These are phyloP conservation scores for Penicillium sp. DNA, from an alignment of 2,329 filamentous ascomycete genomes.

Conservation along the genomic window DNA sequence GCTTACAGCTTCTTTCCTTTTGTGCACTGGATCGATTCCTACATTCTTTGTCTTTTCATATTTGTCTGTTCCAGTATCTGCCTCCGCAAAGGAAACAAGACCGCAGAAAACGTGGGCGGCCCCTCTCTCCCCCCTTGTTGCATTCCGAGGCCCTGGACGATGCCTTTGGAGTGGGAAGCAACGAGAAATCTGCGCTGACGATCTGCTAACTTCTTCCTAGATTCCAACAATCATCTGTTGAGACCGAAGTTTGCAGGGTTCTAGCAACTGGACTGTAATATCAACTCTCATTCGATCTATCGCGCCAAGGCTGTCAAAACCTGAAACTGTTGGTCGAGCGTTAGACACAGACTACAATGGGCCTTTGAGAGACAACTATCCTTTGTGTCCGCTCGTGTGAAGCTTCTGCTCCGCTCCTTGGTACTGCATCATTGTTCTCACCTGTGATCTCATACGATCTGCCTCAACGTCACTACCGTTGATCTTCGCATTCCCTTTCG, in stretches of 20 bases:
- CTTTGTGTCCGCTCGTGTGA: neutral
- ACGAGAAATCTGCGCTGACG: conserved; percentile 3
- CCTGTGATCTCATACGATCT: conserved; percentile 2
- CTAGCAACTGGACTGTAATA: neutral
- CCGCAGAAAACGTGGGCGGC: neutral
- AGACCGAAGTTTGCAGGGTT: neutral
- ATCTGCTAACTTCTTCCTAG: conserved; percentile 1
- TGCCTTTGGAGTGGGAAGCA: conserved; percentile 9
- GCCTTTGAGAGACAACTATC: neutral
- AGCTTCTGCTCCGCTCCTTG: neutral
- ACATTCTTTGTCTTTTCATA: neutral
- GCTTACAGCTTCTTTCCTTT: neutral
- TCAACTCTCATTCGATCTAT: neutral
- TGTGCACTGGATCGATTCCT: neutral
- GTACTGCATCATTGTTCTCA: neutral
- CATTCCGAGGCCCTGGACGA: conserved; percentile 19
- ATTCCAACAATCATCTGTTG: conserved; percentile 7
- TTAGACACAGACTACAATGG: conserved; percentile 4
- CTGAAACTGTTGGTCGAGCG: neutral
- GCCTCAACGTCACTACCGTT: neutral
- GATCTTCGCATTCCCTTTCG: conserved; percentile 16
- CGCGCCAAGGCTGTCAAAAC: neutral
- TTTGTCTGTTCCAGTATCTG: neutral
- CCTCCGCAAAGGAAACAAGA: neutral
- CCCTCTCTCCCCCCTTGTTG: conserved; percentile 12